Percentiles rank a stretch among this genome's conserved stretches.
phyloP scores from a whole-genome alignment of 2,329 filamentous ascomycete genomes.

The Diaporthe ilicicola region DNA sequence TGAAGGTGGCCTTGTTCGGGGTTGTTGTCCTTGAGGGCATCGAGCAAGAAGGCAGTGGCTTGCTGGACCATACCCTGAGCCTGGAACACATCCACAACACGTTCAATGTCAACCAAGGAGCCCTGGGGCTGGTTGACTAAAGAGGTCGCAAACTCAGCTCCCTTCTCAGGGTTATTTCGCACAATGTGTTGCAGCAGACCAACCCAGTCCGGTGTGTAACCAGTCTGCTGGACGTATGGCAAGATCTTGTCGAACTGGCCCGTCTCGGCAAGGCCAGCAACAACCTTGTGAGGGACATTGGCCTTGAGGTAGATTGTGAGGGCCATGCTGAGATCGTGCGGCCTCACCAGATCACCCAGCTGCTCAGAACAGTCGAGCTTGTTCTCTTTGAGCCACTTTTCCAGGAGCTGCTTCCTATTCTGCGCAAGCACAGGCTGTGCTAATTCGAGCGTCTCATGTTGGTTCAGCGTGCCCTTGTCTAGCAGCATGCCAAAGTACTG shows the following conservation, averaged over 20 bases:
- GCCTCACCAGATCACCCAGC: slow-evolving; percentile 90
- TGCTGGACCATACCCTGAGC: slow-evolving; percentile 98
- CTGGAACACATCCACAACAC: slow-evolving; percentile 97
- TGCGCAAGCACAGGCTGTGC: slow-evolving; percentile 92
- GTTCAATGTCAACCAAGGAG: slow-evolving; percentile 88
- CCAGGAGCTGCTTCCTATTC: slow-evolving; percentile 92
- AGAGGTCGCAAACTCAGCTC: slow-evolving; percentile 90
- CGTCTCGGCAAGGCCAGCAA: slow-evolving; percentile 93
- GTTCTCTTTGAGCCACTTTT: slow-evolving; percentile 97
- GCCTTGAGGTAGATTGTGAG: slow-evolving; percentile 90
- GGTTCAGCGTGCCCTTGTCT: slow-evolving; percentile 93
- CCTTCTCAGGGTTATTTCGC: slow-evolving; percentile 90
- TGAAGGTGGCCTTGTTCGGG: slow-evolving; percentile 94
- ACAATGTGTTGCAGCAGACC: slow-evolving; percentile 92
- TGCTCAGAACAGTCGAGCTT: slow-evolving; percentile 97
- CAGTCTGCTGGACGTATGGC: slow-evolving; percentile 83
- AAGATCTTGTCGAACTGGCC: slow-evolving; percentile 98
- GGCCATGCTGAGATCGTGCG: slow-evolving; percentile 88
- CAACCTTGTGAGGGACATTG: slow-evolving; percentile 90
- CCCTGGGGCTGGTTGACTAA: slow-evolving; percentile 90
- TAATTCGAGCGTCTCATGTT: slow-evolving; percentile 92
- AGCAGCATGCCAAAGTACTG: slow-evolving; percentile 98
- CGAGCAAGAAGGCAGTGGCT: slow-evolving; percentile 96
- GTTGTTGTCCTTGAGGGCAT: slow-evolving; percentile 93
- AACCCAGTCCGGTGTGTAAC: slow-evolving; percentile 96